Base-by-base conservation (phyloP, 306 rosid genomes). In the Alnus rubra region DNA sequence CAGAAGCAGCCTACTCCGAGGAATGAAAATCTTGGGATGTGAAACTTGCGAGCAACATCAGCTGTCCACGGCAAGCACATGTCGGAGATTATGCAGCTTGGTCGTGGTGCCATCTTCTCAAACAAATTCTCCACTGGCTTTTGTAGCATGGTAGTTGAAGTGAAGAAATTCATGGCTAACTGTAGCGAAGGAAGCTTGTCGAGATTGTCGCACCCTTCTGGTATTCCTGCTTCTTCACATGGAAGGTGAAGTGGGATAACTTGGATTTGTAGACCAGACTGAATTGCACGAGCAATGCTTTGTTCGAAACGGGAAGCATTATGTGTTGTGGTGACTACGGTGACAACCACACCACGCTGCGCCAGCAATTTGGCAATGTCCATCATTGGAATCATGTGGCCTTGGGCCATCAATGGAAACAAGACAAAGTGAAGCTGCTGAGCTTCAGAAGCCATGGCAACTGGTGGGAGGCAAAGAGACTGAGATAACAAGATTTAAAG, bases 51-150 rank as follows among this genome's bases (percentile, higher is more conserved):
- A 11, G 90, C 89, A 33, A 91, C 83, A 47, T 84, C 60, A 52
- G 85, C 59, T 28, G 92, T 88, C 82, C 83, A 86, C 2, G 92
- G 83, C 51, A 93, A 69, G 42, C 86, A 0, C 33, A 84, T 72
- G 56, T 90, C 93, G 23, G 97, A 88, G 62, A 91, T 86, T n/a
- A 92, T 86, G 86, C 91, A 89, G 74, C 60, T 75, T 16, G 97
- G 97, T 9, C 58, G 76, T 0, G 92, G 92, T n/a, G 45, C 74
- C 0, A 92, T 77, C 14, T 68, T 72, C 3, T 74, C 28, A 7
- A 90, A 83, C 71, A 82, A 12, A 11, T 80, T 50, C 31, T 86
- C 90, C 0, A 84, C 90, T 1, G 83, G 87, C 19, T 82, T 62
- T 10, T 82, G 86, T 0, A 92, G 81, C 56, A 80, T 63, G 50